Percentiles rank a stretch among this genome's conserved stretches.
These are phyloP conservation scores for Geotrichum siamense DNA, from an alignment of 1,139 yeast genomes.

Conservation along the genomic window DNA sequence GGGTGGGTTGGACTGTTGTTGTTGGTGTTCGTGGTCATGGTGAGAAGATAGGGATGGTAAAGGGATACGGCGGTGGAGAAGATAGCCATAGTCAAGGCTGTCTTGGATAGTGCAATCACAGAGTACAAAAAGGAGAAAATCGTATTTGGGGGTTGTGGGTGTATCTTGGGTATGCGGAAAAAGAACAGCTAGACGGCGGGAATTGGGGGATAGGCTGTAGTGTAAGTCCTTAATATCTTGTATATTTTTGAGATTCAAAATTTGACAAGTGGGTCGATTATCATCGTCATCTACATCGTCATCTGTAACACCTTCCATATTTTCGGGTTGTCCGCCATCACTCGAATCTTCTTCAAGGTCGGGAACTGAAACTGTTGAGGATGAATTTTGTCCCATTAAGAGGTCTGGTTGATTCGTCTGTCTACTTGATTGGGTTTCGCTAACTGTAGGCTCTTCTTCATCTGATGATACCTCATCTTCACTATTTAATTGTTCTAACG, in stretches of 20 bases:
- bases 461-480: constrained; percentile 13
- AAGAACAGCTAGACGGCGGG: constrained; percentile 15
- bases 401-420: no score
- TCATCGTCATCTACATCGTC: constrained; percentile 6
- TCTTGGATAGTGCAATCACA: no score
- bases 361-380: no score
- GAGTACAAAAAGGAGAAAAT: constrained; percentile 13
- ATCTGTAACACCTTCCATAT: constrained; percentile 10
- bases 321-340: constrained; percentile 16
- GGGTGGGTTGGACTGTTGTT: no score
- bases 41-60: background rate
- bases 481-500: constrained; percentile 8
- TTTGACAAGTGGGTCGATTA: constrained; percentile 11
- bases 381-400: no score
- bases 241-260: constrained; percentile 3
- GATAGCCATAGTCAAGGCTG: constrained; percentile 13
- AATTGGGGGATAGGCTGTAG: constrained; percentile 15
- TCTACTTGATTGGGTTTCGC: no score
- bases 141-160: background rate
- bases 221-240: constrained; percentile 3
- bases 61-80: constrained; percentile 10
- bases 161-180: background rate
- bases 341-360: constrained; percentile 4
- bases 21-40: background rate
- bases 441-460: constrained; percentile 14